A percentile compares a stretch with the other conserved stretches of the same genome.
Evolutionary conservation across 352 stramenopile genomes (phyloP).

Genomic region (Globisporangium recalcitrans): DNA sequence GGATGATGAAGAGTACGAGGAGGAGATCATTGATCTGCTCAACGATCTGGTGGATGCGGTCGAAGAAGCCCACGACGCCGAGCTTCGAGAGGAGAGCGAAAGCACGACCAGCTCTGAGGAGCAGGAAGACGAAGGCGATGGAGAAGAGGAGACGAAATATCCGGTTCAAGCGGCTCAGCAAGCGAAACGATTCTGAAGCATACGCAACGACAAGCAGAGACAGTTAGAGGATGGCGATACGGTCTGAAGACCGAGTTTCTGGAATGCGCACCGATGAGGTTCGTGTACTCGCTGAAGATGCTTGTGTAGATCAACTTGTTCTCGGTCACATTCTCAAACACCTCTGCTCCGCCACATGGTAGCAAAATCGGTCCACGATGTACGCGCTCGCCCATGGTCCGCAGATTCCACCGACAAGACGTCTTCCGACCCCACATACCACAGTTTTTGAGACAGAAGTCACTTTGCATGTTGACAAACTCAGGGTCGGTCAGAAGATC

Average conservation of each 20-base stretch:
- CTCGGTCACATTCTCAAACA: conserved; percentile 79
- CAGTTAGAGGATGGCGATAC: not conserved
- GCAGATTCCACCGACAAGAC: not conserved
- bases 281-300: conserved; percentile 74
- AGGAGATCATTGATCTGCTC: conserved; percentile 24
- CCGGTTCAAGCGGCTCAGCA: not conserved
- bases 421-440: conserved; percentile 24
- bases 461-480: conserved; percentile 72
- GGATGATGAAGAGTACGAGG: conserved; percentile 10
- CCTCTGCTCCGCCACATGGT: conserved; percentile 56
- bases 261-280: conserved; percentile 55
- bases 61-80: not conserved
- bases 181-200: conserved; percentile 38
- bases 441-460: conserved; percentile 77
- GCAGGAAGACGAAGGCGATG: conserved; percentile 6
- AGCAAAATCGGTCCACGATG: not conserved
- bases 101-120: not conserved
- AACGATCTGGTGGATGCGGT: conserved; percentile 22
- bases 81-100: conserved; percentile 19
- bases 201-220: not conserved
- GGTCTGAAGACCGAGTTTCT: not conserved
- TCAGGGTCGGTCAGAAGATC: conserved; percentile 75
- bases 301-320: conserved; percentile 84
- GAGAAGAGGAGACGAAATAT: conserved; percentile 7
- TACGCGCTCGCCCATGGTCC: not conserved